Percentiles rank a stretch among this genome's conserved stretches.
Conservation (phyloP, 345 rosid genomes). For the Eucalyptus regnans region DNA sequence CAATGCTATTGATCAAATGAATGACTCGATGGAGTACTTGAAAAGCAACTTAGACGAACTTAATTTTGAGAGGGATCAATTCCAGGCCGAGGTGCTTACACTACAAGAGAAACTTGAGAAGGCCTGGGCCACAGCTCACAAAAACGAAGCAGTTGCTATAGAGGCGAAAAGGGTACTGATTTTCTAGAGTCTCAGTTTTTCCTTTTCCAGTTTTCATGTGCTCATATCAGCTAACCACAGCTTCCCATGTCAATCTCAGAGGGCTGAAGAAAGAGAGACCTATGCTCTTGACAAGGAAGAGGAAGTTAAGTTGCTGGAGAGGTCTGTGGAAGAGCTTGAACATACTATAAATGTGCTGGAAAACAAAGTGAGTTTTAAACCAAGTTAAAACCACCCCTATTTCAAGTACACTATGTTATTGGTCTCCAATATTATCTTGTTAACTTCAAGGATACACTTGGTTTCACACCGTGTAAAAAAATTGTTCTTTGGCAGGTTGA, state of each 20-base stretch:
- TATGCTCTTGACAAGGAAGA: conserved; percentile 77
- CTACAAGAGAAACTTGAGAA: conserved; percentile 50
- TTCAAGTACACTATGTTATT: neutral
- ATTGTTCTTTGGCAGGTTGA: conserved; percentile 42
- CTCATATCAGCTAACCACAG: neutral
- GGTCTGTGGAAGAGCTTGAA: conserved; percentile 88
- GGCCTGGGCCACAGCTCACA: conserved; percentile 39
- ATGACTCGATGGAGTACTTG: conserved; percentile 40
- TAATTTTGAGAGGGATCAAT: conserved; percentile 48
- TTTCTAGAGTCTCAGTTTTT: neutral
- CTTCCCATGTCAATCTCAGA: conserved; percentile 17
- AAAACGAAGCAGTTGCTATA: conserved; percentile 48
- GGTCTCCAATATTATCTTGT: neutral
- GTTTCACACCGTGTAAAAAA: neutral
- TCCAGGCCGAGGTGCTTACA: conserved; percentile 37
- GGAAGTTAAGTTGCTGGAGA: conserved; percentile 80
- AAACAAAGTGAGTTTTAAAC: conserved; percentile 45
- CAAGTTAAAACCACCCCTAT: neutral
- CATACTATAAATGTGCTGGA: conserved; percentile 69
- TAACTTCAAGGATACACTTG: neutral
- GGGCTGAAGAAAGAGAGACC: conserved; percentile 57
- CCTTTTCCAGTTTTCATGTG: neutral
- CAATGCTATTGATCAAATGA: conserved; percentile 45
- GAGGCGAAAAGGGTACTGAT: conserved; percentile 65
- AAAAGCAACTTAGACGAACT: conserved; percentile 33